Percentiles rank a stretch among this genome's conserved stretches.
These are phyloP conservation scores for Syncephalis fuscata DNA, from an alignment of 371 early-diverging fungal genomes.

Conservation along the genomic window DNA sequence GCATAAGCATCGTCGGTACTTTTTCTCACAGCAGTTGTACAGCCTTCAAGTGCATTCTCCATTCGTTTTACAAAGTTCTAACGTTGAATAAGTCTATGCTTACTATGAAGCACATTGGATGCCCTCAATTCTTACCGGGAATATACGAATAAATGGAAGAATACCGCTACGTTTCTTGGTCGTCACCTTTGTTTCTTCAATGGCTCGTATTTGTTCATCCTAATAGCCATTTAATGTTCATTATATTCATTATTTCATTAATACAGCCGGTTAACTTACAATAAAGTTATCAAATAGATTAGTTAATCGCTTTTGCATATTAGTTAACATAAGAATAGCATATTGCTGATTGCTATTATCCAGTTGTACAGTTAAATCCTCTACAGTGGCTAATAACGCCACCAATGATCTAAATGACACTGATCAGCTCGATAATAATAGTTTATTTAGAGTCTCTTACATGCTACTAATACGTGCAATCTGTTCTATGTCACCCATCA, in stretches of 20 bases:
- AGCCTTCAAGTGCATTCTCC: conserved; percentile 30
- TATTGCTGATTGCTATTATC: conserved; percentile 39
- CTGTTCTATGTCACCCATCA: conserved; percentile 53
- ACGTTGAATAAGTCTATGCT: neutral
- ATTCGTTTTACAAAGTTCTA: conserved; percentile 62
- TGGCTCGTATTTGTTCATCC: conserved; percentile 73
- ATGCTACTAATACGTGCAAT: conserved; percentile 64
- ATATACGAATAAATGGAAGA: conserved; percentile 68
- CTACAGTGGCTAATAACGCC: conserved; percentile 71
- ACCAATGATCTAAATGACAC: conserved; percentile 14
- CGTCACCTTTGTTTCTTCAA: conserved; percentile 83
- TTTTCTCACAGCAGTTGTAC: conserved; percentile 44
- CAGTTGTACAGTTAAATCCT: conserved; percentile 44
- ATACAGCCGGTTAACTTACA: conserved; percentile 14
- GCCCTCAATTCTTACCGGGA: conserved; percentile 37
- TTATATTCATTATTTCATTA: neutral
- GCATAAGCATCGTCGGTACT: conserved; percentile 69
- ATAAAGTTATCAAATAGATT: conserved; percentile 66
- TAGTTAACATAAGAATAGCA: conserved; percentile 41
- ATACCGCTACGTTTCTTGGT: conserved; percentile 78
- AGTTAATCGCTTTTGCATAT: conserved; percentile 38
- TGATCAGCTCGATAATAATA: neutral
- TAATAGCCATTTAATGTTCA: conserved; percentile 8
- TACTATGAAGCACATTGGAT: neutral
- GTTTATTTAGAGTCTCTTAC: conserved; percentile 16